Base-by-base conservation (phyloP, 768 basidiomycete genomes). In the Boletus reticuloceps region DNA sequence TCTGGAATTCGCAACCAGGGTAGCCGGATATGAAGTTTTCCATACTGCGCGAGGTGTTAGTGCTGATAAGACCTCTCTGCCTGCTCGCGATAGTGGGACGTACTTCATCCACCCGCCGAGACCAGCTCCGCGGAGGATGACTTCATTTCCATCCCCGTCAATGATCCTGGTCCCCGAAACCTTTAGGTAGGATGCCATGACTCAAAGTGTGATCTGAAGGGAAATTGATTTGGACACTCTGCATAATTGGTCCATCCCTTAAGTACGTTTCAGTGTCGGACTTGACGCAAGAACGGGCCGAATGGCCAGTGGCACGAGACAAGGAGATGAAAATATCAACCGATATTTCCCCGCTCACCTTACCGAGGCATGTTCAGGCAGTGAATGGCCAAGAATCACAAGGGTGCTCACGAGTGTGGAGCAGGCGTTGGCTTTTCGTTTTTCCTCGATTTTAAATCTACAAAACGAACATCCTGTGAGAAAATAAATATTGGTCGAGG, bases 21-120 rank as follows among this genome's bases (percentile, higher is more conserved):
- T 85, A 92, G 13, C 86, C 87, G 51, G 82, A 80, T 54, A 89
- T 87, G 64, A 88, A 88, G 70, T 88, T 89, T 72, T 89, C 86
- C 86, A 86, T 85, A 69, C 84, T 87, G 53, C 27, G 29, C 19
- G 34, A 51, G 32, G 42, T 13, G 38, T 47, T 34, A 16, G 36
- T 51, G 42, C 58, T 22, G 56, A 50, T 57, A 37, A 55, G 41
- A 34, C 13, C 47, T 34, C 47, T 34, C 22, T 32, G 38, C 4
- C 19, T 19, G 41, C 34, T 52, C 31, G 32, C 55, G 61, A 37
- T 16, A 17, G 27, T 43, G 38, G 44, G 50, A 79, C 88, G 69
- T 64, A 90, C 89, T 85, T 89, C 85, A 91, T 87, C 88, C 89
- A 90, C 65, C 89, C 88, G 58, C 88, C 89, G 20, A 91, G 73